Evolutionary conservation across 768 basidiomycete genomes (phyloP).

Genomic region (Boletus barrowsii): DNA sequence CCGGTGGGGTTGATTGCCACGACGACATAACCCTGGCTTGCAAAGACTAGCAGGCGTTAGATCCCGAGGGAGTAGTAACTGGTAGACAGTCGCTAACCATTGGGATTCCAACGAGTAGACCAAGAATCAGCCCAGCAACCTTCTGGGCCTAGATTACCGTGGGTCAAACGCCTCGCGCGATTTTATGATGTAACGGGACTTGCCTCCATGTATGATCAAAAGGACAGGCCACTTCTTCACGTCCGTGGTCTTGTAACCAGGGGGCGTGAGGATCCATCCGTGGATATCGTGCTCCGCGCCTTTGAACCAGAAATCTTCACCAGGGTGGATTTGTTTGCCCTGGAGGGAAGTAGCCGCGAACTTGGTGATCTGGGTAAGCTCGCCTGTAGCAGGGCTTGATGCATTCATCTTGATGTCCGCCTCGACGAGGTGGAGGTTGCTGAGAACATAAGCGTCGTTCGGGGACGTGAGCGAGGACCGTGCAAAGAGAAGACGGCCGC

Average conservation of each 20-base stretch:
- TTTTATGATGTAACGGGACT: conserved; percentile 2
- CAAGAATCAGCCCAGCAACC: conserved; percentile 89
- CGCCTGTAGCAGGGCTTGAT: conserved; percentile 25
- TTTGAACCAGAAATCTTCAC: conserved; percentile 87
- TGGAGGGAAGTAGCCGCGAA: conserved; percentile 58
- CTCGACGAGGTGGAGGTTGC: conserved; percentile 44
- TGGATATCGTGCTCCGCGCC: conserved; percentile 80
- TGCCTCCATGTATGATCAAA: conserved; percentile 78
- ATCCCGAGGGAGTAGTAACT: background rate
- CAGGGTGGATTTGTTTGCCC: conserved; percentile 55
- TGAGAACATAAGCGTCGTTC: conserved; percentile 72
- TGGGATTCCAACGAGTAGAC: conserved; percentile 92
- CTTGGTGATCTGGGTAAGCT: conserved; percentile 57
- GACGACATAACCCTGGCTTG: conserved; percentile 85
- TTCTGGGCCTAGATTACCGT: conserved; percentile 54
- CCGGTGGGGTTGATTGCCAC: conserved; percentile 93
- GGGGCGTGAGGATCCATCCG: conserved; percentile 81
- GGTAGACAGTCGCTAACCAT: conserved; percentile 41
- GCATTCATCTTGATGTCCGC: conserved; percentile 35
- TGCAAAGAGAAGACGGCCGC: conserved; percentile 66
- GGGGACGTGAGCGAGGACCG: conserved; percentile 74
- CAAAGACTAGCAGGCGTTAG: conserved; percentile 53
- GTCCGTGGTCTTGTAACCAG: conserved; percentile 64
- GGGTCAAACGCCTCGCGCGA: background rate
- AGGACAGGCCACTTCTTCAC: conserved; percentile 76